Base-by-base conservation (phyloP, 192 early-diverging fungal genomes). In the Podila minutissima region DNA sequence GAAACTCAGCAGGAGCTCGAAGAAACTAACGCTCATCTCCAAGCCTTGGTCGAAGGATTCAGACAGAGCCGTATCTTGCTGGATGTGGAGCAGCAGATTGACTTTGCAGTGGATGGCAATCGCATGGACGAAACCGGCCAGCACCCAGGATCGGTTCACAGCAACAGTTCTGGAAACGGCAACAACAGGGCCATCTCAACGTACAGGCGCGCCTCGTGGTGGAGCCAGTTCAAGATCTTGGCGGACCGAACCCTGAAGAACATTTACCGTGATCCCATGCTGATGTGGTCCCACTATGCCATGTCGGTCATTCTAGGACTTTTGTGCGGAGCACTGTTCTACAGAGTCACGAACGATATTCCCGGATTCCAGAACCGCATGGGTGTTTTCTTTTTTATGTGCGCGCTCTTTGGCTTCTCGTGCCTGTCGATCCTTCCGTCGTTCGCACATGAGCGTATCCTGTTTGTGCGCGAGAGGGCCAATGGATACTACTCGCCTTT, bases 221-320 rank as follows among this genome's bases (percentile, higher is more conserved):
- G 78, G 59, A 90, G 87, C 2, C 94, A 95, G 70, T 92, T 95
- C 84, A 83, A 74, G 49, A 92, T 96, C 67, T 82, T 96, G 8
- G 87, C 89, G 9, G 88, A 91, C 55, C 85, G 95, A 33, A 93
- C 93, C 10, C 87, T 95, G 74, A 93, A 94, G 81, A 95, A 95
- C 78, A 82, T 96, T 1, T 91, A 93, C 35, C 77, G 77, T 2
- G 71, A 81, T 55, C 66, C 66, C 8, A 67, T 68, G 70, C 17
- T 73, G 53, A 68, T 81, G 77, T 51, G 72, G 26, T 61, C 66
- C 2, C 71, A 81, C 59, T 73, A 69, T 22, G 67, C 64, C 22
- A 67, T 73, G 66, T 73, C 67, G n/a, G 66, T 81, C 57, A 58
- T 81, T 32, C 20, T 81, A 66, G 77, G 77, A 38, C 58, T 81